Evolutionary conservation across 2,329 filamentous ascomycete genomes (phyloP), one percentile per base, ranked within the genome.

Genomic region (Epichloe glyceriae): DNA sequence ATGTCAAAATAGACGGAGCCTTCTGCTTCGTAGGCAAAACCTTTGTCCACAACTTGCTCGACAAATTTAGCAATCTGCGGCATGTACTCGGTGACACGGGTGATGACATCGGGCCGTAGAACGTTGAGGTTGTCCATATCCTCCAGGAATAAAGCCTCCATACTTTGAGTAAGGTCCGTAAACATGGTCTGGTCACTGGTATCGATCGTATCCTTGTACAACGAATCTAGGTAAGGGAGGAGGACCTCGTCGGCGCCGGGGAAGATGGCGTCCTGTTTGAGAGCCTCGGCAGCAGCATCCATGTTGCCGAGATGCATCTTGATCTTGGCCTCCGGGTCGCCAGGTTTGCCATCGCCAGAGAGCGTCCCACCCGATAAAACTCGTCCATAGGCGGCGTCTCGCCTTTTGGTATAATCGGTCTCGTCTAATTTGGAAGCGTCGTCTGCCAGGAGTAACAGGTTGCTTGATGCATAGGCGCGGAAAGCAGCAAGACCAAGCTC

Each of bases 1-100:
- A 95, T 96, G 60, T 96, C 91, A 56, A 96, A 97, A 67, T 96
- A 96, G 0, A 97, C 88, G 0, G 88, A 95, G 0, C 89, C 90
- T 58, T 93, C 86, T 0, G 75, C 70, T 60, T 80, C 76, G 57
- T 97, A 97, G 2, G 84, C 91, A 58, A 90, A 96, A 0, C 86
- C 85, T 62, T 95, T 95, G 48, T 85, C 72, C 20, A 94, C 80
- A 51, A 95, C 87, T 56, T 78, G 81, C 60, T 91, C 79, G 0
- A 96, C 88, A 55, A 95, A 96, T 10, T 78, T 72, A 44, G 86
- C 88, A 61, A 97, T 96, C 61, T 95, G 83, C 0, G 83, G 82
- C 4, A 91, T 86, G 59, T 93, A 96, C 60, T 95, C 88, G 1
- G 89, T 95, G n/a, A 96, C 91, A 51, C 90, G 75, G 0, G 89